A percentile compares a stretch with the other conserved stretches of the same genome.
Evolutionary conservation across 78 protist species (phyloP).

Genomic region (Dictyostelium citrinum): DNA sequence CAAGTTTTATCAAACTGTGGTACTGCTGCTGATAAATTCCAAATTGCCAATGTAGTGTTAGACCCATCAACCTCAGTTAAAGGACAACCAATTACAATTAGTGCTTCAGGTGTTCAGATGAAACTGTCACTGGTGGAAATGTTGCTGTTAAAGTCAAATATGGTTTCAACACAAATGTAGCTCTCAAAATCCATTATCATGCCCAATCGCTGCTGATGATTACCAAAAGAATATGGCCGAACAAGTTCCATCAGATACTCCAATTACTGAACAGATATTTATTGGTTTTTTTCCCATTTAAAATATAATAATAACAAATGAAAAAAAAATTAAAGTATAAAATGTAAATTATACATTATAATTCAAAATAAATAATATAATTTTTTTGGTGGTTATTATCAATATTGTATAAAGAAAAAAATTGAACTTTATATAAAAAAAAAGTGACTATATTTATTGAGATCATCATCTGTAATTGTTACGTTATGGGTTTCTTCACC

Average conservation of each 20-base stretch:
- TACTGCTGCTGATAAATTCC: conserved; percentile 11
- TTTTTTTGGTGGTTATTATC: too few relatives aligned
- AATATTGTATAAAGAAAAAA: too few relatives aligned
- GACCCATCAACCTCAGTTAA: conserved; percentile 28
- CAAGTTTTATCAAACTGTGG: background rate
- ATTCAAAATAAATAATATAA: too few relatives aligned
- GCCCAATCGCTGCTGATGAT: conserved; percentile 33
- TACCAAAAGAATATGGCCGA: background rate
- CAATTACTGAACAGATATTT: too few relatives aligned
- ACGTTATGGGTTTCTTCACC: too few relatives aligned
- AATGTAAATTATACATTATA: too few relatives aligned
- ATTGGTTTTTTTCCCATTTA: too few relatives aligned
- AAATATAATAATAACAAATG: too few relatives aligned
- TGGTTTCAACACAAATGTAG: conserved; percentile 48
- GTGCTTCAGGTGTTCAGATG: conserved; percentile 12
- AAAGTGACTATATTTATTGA: too few relatives aligned
- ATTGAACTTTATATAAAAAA: too few relatives aligned
- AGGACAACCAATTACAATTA: conserved; percentile 8
- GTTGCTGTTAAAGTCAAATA: conserved; percentile 11
- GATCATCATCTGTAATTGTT: too few relatives aligned
- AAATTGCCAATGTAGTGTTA: conserved; percentile 2
- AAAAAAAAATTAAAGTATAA: too few relatives aligned
- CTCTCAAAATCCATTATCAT: background rate
- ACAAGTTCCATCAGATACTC: conserved; percentile 26
- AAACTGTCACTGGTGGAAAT: conserved; percentile 30